Evolutionary conservation across 1,139 yeast species (phyloP), one percentile per base, ranked within the genome.

Genomic region (Candida labiduridarum): DNA sequence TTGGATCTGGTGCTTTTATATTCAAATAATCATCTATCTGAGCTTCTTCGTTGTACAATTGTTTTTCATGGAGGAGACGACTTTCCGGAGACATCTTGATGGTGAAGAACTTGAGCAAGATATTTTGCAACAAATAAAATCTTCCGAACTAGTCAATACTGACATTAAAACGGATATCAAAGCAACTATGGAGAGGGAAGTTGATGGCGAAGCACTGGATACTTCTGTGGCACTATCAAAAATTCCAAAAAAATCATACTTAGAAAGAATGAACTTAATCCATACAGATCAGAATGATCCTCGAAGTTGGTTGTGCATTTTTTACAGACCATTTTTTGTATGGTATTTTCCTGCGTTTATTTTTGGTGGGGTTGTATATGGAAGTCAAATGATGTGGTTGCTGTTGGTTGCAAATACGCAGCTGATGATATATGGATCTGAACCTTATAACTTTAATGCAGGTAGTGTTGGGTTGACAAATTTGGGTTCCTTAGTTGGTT

Each of bases 361-460:
- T 11, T 85, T 84, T 80, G 78, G 82, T 48, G 89, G 89, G 1
- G 63, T 82, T 49, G 66, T 81, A 14, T 84, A 84, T 58, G 91
- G 89, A 2, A 72, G 82, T 18, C 83, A 85, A 45, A 74, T 85
- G 69, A 75, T 76, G 79, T 79, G 83, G 83, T 64, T 78, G 34
- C 67, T 79, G 12, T 61, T 77, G 36, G 61, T 78, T 49, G 65
- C 70, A n/a, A 72, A 74, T 22, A 76, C 82, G 1, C 80, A 76
- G 57, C 68, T 80, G 0, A 66, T 68, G 49, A 66, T 76, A 39
- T 76, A 71, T 52, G 51, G 68, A 12, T 61, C 61, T 3, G 52
- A 56, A 12, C 78, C 75, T 1, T 76, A 74, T 53, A 63, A 66
- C 53, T 75, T 74, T 52, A 57, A 66, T 14, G 60, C 73, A 3